Base-by-base conservation (phyloP, 129 eudicot species). In the Centella asiatica region DNA sequence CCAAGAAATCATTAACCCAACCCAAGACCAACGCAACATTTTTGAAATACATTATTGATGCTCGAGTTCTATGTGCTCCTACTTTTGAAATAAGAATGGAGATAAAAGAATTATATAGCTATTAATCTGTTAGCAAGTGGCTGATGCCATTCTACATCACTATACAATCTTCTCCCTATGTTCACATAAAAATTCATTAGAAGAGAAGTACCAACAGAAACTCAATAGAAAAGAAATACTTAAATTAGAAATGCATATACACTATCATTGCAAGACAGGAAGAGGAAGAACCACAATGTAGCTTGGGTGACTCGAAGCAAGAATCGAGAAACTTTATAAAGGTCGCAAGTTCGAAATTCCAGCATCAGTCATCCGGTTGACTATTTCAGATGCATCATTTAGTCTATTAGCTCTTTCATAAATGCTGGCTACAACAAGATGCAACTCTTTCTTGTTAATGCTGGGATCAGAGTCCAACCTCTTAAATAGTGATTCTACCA, bases 341-440 rank as follows among this genome's bases (percentile, higher is more conserved):
- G 48, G 9, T 47, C 60, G 73, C 24, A 60, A 62, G 42, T 68
- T 71, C 70, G 75, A 36, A 33, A 76, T 61, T 49, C 83, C 83
- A 22, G 56, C 76, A 8, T 77, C 82, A 44, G 76, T 84, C 85
- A 90, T 81, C 68, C 69, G 70, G 46, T 80, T 69, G 34, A 83
- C 70, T 22, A 87, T 73, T 60, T 90, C 69, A 33, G 94, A 66
- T 20, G 95, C 98, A 75, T 92, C 94, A 28, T 81, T 80, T 56
- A 82, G 73, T 58, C 94, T 82, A 63, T 87, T 92, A 12, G 90
- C 96, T 53, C 86, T 79, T 67, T 92, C 95, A 60, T 84, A 87
- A 44, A 87, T 64, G 44, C 80, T 71, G 29, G 94, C 82, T 33
- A 92, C 96, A 72, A 87, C 90, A 66, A 81, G 84, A 78, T 81